These are phyloP conservation scores for Diatrype stigma DNA, from an alignment of 2,329 filamentous ascomycete species.

Conservation along the genomic window DNA sequence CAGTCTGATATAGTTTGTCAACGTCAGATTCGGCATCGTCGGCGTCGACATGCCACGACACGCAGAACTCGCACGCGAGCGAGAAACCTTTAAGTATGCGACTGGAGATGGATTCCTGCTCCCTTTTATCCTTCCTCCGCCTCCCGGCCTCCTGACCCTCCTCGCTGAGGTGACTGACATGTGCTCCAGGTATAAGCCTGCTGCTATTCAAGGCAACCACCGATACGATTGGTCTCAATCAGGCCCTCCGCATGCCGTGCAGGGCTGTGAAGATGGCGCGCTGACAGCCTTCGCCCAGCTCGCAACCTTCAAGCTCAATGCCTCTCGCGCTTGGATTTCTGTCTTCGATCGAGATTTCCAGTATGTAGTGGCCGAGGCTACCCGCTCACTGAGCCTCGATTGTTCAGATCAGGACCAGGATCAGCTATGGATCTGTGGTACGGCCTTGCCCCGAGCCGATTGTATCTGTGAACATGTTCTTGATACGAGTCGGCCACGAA, in stretches of 20 bases:
- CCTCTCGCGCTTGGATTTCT: slow-evolving; percentile 42
- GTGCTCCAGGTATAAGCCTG: background rate
- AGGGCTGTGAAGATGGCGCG: slow-evolving; percentile 24
- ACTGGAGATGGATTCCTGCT: background rate
- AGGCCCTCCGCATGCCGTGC: background rate
- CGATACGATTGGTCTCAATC: background rate
- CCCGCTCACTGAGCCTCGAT: slow-evolving; percentile 33
- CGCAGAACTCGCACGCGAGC: background rate
- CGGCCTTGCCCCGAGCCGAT: slow-evolving; percentile 24
- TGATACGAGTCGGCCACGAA: background rate
- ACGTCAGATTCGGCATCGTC: too few species aligned
- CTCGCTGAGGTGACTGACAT: background rate
- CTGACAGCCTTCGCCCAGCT: slow-evolving; percentile 49
- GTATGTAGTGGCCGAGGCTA: slow-evolving; percentile 49
- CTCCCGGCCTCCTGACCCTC: too few species aligned
- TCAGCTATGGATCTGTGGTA: slow-evolving; percentile 23
- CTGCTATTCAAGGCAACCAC: background rate
- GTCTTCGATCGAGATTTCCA: slow-evolving; percentile 46
- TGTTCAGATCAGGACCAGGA: slow-evolving; percentile 2
- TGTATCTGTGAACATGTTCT: slow-evolving; percentile 29
- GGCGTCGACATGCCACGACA: background rate
- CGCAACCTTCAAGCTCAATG: slow-evolving; percentile 38
- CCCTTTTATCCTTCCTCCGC: too few species aligned
- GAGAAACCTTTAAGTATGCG: background rate
- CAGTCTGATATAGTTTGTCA: too few species aligned